Percentiles rank a stretch among this genome's conserved stretches.
phyloP scores from a whole-genome alignment of 2,329 filamentous ascomycete species.

The Biscogniauxia mediterranea region DNA sequence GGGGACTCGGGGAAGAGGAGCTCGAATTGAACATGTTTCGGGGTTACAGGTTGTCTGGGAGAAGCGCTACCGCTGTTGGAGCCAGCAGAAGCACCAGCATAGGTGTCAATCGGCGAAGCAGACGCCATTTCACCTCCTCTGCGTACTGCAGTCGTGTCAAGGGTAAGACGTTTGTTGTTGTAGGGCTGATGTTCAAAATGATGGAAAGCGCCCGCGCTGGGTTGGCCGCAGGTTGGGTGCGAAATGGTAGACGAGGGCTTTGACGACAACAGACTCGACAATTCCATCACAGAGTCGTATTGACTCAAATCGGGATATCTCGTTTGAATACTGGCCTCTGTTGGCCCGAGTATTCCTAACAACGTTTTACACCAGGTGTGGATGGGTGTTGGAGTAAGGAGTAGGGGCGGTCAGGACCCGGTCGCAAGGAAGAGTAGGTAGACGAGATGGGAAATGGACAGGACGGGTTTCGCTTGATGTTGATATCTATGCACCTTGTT shows the following conservation, averaged over 20 bases:
- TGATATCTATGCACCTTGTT: constrained; percentile 12
- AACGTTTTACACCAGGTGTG: neutral
- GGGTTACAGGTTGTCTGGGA: constrained; percentile 47
- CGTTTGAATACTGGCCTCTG: constrained; percentile 2
- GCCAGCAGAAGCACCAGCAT: constrained; percentile 35
- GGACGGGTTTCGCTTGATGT: constrained; percentile 14
- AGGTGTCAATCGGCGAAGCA: constrained; percentile 42
- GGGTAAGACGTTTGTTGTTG: constrained; percentile 19
- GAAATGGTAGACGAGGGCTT: constrained; percentile 22
- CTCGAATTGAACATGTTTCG: constrained; percentile 79
- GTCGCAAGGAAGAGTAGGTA: constrained; percentile 24
- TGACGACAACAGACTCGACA: constrained; percentile 29
- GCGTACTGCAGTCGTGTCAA: constrained; percentile 28
- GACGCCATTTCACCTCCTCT: constrained; percentile 42
- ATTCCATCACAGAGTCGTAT: constrained; percentile 30
- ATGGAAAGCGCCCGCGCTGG: constrained; percentile 29
- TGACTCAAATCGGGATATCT: constrained; percentile 10
- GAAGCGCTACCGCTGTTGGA: constrained; percentile 45
- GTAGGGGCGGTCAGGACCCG: constrained; percentile 22
- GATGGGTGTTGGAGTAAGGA: neutral
- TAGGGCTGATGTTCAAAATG: constrained; percentile 18
- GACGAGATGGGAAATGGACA: constrained; percentile 10
- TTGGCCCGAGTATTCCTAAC: neutral
- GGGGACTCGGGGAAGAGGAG: constrained; percentile 67
- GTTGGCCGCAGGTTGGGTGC: constrained; percentile 19